phyloP scores from a whole-genome alignment of 495 filamentous ascomycete genomes.

The Penicillium cosmopolitanum region DNA sequence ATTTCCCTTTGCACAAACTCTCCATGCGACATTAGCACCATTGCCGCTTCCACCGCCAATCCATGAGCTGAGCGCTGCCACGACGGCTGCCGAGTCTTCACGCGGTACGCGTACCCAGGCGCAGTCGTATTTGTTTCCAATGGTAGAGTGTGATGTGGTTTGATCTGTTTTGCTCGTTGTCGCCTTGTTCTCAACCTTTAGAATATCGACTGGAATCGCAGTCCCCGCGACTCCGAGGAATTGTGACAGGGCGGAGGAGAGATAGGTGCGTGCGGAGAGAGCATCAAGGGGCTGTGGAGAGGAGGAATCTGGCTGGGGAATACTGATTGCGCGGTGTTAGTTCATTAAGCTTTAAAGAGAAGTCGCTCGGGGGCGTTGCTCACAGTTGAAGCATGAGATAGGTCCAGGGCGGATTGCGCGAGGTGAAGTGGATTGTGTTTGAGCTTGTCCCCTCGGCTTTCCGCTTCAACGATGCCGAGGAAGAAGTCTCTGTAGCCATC shows the following conservation, averaged over 20 bases:
- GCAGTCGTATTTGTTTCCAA: conserved; percentile 29
- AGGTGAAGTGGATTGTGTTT: conserved; percentile 40
- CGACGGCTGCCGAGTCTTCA: conserved; percentile 66
- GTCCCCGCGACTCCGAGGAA: conserved; percentile 80
- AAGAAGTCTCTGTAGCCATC: conserved; percentile 2
- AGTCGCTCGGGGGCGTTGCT: conserved; percentile 5
- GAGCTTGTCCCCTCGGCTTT: conserved; percentile 33
- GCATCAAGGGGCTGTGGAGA: conserved; percentile 60
- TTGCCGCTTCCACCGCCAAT: conserved; percentile 47
- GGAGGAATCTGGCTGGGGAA: conserved; percentile 36
- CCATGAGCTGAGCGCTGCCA: conserved; percentile 69
- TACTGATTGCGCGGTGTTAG: conserved; percentile 24
- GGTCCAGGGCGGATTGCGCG: conserved; percentile 54
- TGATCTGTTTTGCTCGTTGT: not conserved
- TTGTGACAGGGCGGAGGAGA: conserved; percentile 72
- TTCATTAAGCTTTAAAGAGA: not conserved
- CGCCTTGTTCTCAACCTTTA: conserved; percentile 56
- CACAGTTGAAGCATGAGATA: conserved; percentile 53
- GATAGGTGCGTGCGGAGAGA: conserved; percentile 72
- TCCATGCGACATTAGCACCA: conserved; percentile 55
- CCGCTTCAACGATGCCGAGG: conserved; percentile 27
- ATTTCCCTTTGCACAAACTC: conserved; percentile 58
- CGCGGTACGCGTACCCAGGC: conserved; percentile 78
- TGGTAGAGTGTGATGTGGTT: not conserved
- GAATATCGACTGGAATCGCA: conserved; percentile 78